Conservation (phyloP, 768 basidiomycete genomes). For the Suillus alpinus region DNA sequence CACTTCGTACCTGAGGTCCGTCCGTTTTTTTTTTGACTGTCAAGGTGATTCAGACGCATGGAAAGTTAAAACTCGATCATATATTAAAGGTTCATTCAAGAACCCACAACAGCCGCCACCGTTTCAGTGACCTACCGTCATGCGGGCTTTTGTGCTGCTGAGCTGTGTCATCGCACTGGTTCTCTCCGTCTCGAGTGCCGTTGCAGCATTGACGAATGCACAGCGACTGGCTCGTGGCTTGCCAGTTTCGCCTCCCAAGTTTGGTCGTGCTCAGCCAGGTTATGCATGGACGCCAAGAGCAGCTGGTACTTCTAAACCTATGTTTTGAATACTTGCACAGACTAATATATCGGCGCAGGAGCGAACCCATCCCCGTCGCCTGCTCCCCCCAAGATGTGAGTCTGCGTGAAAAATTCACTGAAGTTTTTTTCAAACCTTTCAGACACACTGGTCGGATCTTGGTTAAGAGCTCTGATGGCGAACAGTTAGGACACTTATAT, state of each 20-base stretch:
- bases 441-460: slow-evolving; percentile 36
- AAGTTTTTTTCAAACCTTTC: slow-evolving; percentile 1
- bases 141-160: slow-evolving; percentile 9
- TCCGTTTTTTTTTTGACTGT: background rate
- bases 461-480: slow-evolving; percentile 31
- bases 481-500: slow-evolving; percentile 33
- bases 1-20: background rate
- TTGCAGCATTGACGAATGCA: slow-evolving; percentile 35
- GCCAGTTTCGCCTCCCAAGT: slow-evolving; percentile 35
- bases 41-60: background rate
- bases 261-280: slow-evolving; percentile 31
- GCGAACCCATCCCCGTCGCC: background rate
- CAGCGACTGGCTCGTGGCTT: slow-evolving; percentile 45
- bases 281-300: slow-evolving; percentile 22
- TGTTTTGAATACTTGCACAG: background rate
- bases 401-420: background rate
- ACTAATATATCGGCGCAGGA: background rate
- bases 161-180: slow-evolving; percentile 20
- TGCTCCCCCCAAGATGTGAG: slow-evolving; percentile 20
- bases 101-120: background rate
- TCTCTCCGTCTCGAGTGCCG: slow-evolving; percentile 17
- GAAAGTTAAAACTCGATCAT: background rate
- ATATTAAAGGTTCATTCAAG: background rate
- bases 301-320: slow-evolving; percentile 12
- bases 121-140: background rate